Base-by-base conservation (phyloP, 768 basidiomycete genomes). In the Boletus rubropictus region DNA sequence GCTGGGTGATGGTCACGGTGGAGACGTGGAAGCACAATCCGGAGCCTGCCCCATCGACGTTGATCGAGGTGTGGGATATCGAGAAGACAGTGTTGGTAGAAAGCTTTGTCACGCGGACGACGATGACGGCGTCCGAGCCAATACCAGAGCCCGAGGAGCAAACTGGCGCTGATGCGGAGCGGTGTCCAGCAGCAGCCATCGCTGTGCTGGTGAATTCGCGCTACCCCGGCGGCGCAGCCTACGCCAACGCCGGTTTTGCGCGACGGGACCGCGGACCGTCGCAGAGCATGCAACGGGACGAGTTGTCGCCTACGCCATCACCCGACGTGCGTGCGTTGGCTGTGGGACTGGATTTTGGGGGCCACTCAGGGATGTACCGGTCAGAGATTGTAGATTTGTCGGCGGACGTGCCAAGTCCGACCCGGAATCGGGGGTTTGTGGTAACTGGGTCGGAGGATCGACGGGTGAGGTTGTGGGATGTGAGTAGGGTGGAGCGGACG, bases 1-100 rank as follows among this genome's bases (percentile, higher is more conserved):
- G 85, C 39, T 97, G 92, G 91, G 73, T 98, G 37, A 81, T 96
- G 65, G 86, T 96, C 36, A 80, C 92, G 0, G 67, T 86, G 14
- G 86, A 86, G 58, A 71, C 79, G 0, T 74, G 70, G 55, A 64
- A 67, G 36, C 58, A 57, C 9, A 67, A 46, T 39, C 43, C 58
- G 4, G 75, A 79, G 46, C 68, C 66, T 7, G 56, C 73, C 3
- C 72, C 75, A 9, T 73, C 74, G 12, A 58, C 60, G 38, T 63
- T 92, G 36, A 72, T 91, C 6, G 91, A 96, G 61, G 87, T 93
- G 1, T 96, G 92, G 89, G 92, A 98, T 60, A 81, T 98, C 42
- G 92, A 95, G 66, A 82, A 82, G 54, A 79, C 81, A 0, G 64
- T 70, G 17, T 67, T 93, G 25, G 86, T 95, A 39, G 94, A 97